Evolutionary conservation across 495 filamentous ascomycete genomes (phyloP).

Genomic region (Penicillium samsonianum): DNA sequence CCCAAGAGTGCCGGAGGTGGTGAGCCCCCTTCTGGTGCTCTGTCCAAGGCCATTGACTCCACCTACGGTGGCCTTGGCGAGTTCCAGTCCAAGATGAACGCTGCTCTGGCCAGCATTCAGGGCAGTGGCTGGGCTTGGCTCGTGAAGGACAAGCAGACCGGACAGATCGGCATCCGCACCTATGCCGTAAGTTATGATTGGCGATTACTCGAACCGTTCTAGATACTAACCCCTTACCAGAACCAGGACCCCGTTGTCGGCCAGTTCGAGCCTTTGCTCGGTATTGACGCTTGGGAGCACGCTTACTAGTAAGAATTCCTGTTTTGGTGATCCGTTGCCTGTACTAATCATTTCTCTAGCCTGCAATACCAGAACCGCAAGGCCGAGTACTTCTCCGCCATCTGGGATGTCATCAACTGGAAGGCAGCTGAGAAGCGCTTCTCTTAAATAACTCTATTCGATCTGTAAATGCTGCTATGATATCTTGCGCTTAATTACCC

Average conservation of each 20-base stretch:
- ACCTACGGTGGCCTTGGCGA: slow-evolving; percentile 72
- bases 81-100: slow-evolving; percentile 76
- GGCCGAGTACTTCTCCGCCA: slow-evolving; percentile 93
- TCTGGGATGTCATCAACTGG: slow-evolving; percentile 99
- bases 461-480: slow-evolving; percentile 10
- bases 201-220: background rate
- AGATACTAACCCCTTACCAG: slow-evolving; percentile 33
- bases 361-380: slow-evolving; percentile 98
- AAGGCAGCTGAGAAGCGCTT: slow-evolving; percentile 89
- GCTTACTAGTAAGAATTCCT: slow-evolving; percentile 62
- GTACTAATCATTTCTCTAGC: slow-evolving; percentile 54
- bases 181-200: slow-evolving; percentile 56
- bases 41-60: slow-evolving; percentile 70
- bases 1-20: slow-evolving; percentile 73
- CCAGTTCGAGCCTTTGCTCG: slow-evolving; percentile 81
- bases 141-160: slow-evolving; percentile 80
- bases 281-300: slow-evolving; percentile 98
- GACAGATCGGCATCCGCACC: slow-evolving; percentile 71
- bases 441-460: slow-evolving; percentile 26
- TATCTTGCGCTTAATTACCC: slow-evolving; percentile 9
- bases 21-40: slow-evolving; percentile 65
- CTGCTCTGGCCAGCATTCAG: slow-evolving; percentile 83
- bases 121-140: slow-evolving; percentile 96
- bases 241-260: slow-evolving; percentile 94
- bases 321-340: slow-evolving; percentile 9